These are phyloP conservation scores for Ogataea nitratoaversa DNA, from an alignment of 805 yeast species.

Conservation along the genomic window DNA sequence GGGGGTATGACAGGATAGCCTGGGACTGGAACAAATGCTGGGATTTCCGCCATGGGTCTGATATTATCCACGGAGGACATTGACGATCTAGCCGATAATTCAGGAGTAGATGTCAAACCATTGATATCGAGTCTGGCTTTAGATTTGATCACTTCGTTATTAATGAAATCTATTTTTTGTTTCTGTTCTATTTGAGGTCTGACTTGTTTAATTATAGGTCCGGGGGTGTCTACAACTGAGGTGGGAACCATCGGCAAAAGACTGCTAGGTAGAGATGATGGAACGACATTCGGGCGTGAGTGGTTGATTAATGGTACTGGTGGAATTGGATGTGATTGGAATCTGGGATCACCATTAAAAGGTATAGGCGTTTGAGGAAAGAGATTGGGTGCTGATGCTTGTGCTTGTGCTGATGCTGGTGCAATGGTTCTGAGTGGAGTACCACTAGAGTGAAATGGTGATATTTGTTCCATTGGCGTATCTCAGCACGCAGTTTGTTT, in stretches of 20 bases:
- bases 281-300: no score
- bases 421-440: no score
- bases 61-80: background rate
- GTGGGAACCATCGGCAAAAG: background rate
- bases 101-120: background rate
- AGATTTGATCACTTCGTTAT: background rate
- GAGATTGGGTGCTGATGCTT: no score
- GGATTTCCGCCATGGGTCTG: conserved; percentile 5
- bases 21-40: conserved; percentile 20
- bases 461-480: no score
- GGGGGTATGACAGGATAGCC: conserved; percentile 23
- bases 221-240: background rate
- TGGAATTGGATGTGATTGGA: no score
- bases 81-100: background rate
- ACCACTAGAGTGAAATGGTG: no score
- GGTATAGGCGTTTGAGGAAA: no score
- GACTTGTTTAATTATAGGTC: background rate
- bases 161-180: background rate
- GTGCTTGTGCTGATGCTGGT: no score
- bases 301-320: no score
- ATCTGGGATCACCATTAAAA: no score
- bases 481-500: no score
- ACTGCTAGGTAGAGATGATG: background rate
- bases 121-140: background rate
- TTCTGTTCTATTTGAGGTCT: background rate